Conservation (phyloP, 805 yeast genomes). For the Kluyveromyces siamensis region DNA sequence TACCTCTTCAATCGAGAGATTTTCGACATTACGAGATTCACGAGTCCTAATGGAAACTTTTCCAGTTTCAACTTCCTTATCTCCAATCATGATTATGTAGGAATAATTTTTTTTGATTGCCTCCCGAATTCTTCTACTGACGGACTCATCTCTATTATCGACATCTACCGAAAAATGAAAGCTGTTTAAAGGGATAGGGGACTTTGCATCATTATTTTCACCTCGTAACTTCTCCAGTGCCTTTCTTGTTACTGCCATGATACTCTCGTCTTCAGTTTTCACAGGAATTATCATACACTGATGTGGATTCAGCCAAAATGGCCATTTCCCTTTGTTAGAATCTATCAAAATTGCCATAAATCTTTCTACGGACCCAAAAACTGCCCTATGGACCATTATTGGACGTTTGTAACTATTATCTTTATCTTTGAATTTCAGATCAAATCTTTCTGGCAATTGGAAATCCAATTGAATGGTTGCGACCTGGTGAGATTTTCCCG, state of each 20-base stretch:
- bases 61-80: conserved; percentile 57
- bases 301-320: conserved; percentile 92
- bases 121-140: conserved; percentile 73
- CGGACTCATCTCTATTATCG: conserved; percentile 65
- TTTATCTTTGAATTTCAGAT: conserved; percentile 54
- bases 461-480: conserved; percentile 95
- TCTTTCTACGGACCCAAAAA: conserved; percentile 89
- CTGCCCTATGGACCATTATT: conserved; percentile 93
- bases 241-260: conserved; percentile 39
- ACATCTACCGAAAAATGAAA: conserved; percentile 65
- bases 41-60: conserved; percentile 58
- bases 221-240: conserved; percentile 42
- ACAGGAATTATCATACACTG: conserved; percentile 84
- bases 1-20: conserved; percentile 42
- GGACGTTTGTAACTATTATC: conserved; percentile 54
- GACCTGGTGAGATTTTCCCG: conserved; percentile 78
- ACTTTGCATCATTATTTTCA: conserved; percentile 25
- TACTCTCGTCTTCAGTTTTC: conserved; percentile 42
- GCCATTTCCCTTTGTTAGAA: conserved; percentile 91
- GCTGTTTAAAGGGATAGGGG: conserved; percentile 48
- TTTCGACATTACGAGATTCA: conserved; percentile 36
- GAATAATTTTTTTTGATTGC: conserved; percentile 68
- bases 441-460: conserved; percentile 82
- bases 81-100: conserved; percentile 80
- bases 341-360: conserved; percentile 86